Percentiles rank a stretch among this genome's conserved stretches.
These are phyloP conservation scores for Stereocaulon alpinum DNA, from an alignment of 495 filamentous ascomycete genomes.

Conservation along the genomic window DNA sequence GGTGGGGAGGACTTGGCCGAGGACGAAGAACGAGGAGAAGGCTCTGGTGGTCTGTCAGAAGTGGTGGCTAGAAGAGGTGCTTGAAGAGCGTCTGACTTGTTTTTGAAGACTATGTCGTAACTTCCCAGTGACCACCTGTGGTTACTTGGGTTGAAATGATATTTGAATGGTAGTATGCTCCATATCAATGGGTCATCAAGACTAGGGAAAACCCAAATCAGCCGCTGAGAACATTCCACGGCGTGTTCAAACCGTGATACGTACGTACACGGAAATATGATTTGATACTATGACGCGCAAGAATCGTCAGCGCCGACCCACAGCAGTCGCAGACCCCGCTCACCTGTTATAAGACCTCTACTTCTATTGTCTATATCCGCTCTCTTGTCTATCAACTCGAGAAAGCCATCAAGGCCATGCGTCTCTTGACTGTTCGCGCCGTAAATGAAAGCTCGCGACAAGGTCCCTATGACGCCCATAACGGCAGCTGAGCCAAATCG, in stretches of 20 bases:
- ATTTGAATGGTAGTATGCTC: constrained; percentile 68
- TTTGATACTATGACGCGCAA: constrained; percentile 62
- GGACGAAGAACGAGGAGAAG: constrained; percentile 59
- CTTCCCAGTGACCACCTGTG: constrained; percentile 80
- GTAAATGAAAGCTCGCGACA: constrained; percentile 40
- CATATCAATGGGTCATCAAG: constrained; percentile 91
- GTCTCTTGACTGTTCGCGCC: constrained; percentile 43
- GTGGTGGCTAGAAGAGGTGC: neutral
- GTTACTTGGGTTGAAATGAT: constrained; percentile 58
- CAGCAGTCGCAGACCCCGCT: constrained; percentile 13
- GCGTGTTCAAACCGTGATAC: constrained; percentile 20
- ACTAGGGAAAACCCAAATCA: constrained; percentile 35
- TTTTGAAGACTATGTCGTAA: constrained; percentile 85
- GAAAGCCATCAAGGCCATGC: constrained; percentile 61
- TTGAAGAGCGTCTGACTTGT: constrained; percentile 1
- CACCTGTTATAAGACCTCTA: constrained; percentile 80
- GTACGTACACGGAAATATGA: constrained; percentile 88
- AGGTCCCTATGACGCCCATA: constrained; percentile 40
- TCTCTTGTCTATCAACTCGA: constrained; percentile 63
- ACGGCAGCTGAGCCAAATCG: constrained; percentile 41
- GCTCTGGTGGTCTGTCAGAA: constrained; percentile 32
- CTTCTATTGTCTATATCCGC: constrained; percentile 55
- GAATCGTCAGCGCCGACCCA: neutral
- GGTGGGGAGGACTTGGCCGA: constrained; percentile 83
- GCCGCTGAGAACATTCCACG: neutral